phyloP scores from a whole-genome alignment of 1,284 basidiomycete species.

The Boletus smithii region DNA sequence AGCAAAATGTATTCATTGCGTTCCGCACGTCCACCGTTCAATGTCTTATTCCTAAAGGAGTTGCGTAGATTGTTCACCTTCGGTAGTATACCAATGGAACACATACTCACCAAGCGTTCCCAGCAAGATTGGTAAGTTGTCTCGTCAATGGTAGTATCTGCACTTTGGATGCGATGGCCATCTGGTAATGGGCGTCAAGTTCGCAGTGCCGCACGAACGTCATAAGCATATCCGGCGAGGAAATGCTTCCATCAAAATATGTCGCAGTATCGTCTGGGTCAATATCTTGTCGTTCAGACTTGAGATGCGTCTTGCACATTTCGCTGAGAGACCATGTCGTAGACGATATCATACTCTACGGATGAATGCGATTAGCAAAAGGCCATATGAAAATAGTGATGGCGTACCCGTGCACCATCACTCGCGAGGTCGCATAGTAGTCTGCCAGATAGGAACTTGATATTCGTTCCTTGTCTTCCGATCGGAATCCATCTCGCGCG shows the following conservation, averaged over 20 bases:
- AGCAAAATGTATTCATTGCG: conserved; percentile 99
- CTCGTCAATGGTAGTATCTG: conserved; percentile 88
- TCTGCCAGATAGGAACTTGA: conserved; percentile 82
- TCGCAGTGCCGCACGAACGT: conserved; percentile 92
- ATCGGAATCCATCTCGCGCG: conserved; percentile 80
- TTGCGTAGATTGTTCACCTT: background rate
- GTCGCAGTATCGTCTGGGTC: conserved; percentile 93
- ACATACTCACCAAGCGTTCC: conserved; percentile 83
- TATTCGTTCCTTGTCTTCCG: conserved; percentile 81
- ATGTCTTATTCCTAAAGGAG: conserved; percentile 78
- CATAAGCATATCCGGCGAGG: conserved; percentile 75
- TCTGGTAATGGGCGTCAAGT: conserved; percentile 92
- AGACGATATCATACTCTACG: conserved; percentile 87
- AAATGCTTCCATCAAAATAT: conserved; percentile 85
- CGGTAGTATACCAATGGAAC: background rate
- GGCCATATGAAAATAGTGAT: background rate
- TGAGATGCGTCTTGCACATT: conserved; percentile 91
- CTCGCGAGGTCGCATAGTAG: conserved; percentile 91
- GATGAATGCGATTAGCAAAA: background rate
- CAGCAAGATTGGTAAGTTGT: conserved; percentile 95
- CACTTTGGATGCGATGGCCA: conserved; percentile 91
- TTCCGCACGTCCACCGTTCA: conserved; percentile 95
- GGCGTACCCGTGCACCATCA: conserved; percentile 84
- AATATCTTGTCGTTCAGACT: conserved; percentile 84
- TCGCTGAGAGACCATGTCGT: conserved; percentile 98